Conservation (phyloP, 805 yeast genomes). For the Monosporozyma yasuniensis region DNA sequence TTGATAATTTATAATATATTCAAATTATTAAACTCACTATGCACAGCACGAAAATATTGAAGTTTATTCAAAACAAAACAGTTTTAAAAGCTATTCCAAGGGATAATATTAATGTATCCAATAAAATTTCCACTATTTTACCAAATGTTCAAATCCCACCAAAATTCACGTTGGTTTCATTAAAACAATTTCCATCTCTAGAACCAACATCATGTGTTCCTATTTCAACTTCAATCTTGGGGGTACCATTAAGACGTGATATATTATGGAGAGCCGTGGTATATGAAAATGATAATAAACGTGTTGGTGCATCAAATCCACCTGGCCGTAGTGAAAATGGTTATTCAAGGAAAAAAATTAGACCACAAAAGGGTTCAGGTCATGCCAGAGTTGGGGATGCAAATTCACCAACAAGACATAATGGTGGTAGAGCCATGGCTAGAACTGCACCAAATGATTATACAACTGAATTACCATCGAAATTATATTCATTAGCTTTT, state of each 20-base stretch:
- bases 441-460: conserved; percentile 86
- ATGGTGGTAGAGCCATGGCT: conserved; percentile 85
- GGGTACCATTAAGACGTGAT: conserved; percentile 78
- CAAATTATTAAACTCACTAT: not conserved
- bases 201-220: conserved; percentile 78
- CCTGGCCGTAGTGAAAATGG: conserved; percentile 82
- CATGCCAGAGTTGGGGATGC: conserved; percentile 94
- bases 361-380: conserved; percentile 91
- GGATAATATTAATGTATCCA: not conserved
- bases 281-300: conserved; percentile 77
- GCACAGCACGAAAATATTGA: not conserved
- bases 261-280: conserved; percentile 90
- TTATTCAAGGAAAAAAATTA: conserved; percentile 71
- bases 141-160: conserved; percentile 42
- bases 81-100: not conserved
- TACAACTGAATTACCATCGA: conserved; percentile 65
- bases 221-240: conserved; percentile 60
- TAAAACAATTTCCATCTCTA: conserved; percentile 80
- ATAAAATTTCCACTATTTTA: not conserved
- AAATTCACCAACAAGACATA: conserved; percentile 83
- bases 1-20: too few species aligned
- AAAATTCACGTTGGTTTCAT: conserved; percentile 61
- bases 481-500: conserved; percentile 67
- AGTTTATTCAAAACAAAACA: not conserved
- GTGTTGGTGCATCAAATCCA: conserved; percentile 85